Conservation (phyloP, 1,284 basidiomycete species). For the Rhodotorula sp. region DNA sequence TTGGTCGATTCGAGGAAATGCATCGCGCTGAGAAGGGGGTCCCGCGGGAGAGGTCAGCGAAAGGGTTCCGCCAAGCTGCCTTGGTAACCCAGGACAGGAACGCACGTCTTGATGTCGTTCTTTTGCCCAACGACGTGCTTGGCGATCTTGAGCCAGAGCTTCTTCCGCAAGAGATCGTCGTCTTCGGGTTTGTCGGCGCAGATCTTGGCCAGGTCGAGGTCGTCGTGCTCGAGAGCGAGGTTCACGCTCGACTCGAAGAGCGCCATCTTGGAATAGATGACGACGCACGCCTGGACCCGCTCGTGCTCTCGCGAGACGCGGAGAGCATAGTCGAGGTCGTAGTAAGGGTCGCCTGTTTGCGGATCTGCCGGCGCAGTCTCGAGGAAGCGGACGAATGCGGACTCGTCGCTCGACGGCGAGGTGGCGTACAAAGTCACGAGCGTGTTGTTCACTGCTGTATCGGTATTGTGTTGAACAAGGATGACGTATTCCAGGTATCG, state of each 20-base stretch:
- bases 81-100: constrained; percentile 18
- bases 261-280: constrained; percentile 97
- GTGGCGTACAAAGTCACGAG: constrained; percentile 81
- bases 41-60: not conserved
- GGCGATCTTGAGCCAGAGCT: constrained; percentile 96
- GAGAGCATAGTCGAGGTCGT: constrained; percentile 94
- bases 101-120: constrained; percentile 94
- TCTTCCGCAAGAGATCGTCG: constrained; percentile 74
- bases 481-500: constrained; percentile 83
- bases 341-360: constrained; percentile 80
- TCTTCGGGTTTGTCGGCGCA: constrained; percentile 92
- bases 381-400: constrained; percentile 78
- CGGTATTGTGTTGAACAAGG: constrained; percentile 72
- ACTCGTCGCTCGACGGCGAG: constrained; percentile 57
- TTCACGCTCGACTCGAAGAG: constrained; percentile 95
- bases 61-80: too few relatives aligned
- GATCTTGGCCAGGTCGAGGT: constrained; percentile 85
- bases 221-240: constrained; percentile 86
- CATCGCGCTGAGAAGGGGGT: constrained; percentile 69
- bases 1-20: constrained; percentile 90
- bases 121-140: constrained; percentile 95
- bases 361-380: constrained; percentile 78
- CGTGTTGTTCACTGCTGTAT: constrained; percentile 88
- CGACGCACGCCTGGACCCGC: constrained; percentile 84
- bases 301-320: constrained; percentile 77